phyloP scores from a whole-genome alignment of 23 red algal species.

The Gracilaria domingensis region DNA sequence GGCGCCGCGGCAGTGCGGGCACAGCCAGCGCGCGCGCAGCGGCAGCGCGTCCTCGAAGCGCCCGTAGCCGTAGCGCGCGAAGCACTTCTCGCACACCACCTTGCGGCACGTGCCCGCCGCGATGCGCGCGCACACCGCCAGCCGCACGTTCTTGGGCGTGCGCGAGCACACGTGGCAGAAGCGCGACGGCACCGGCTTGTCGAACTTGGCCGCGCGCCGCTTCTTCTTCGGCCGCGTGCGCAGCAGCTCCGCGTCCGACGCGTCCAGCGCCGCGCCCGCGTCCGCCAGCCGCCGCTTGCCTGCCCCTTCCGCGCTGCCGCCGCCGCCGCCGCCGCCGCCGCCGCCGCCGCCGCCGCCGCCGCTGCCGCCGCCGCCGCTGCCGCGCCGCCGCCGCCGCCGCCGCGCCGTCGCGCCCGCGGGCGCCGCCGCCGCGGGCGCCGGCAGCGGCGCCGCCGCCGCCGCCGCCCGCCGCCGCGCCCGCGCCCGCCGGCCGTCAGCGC shows the following conservation, averaged over 20 bases:
- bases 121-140: conserved; percentile 58
- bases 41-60: conserved; percentile 7
- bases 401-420: too few relatives aligned
- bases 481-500: background rate
- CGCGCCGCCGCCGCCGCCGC: too few relatives aligned
- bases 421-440: background rate
- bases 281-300: too few relatives aligned
- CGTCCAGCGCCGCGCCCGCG: background rate
- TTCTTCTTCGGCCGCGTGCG: conserved; percentile 54
- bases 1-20: conserved; percentile 55
- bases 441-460: background rate
- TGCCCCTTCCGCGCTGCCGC: background rate
- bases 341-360: too few relatives aligned
- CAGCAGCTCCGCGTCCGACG: conserved; percentile 51
- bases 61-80: conserved; percentile 37
- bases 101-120: conserved; percentile 52
- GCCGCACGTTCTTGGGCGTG: conserved; percentile 61
- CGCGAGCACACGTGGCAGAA: conserved; percentile 76
- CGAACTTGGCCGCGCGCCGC: conserved; percentile 60
- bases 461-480: background rate
- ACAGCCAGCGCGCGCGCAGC: conserved; percentile 16
- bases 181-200: conserved; percentile 43
- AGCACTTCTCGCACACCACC: conserved; percentile 76
- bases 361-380: too few relatives aligned
- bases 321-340: too few relatives aligned